phyloP scores from a whole-genome alignment of 257 asterid genomes.

The Solanum appendiculatum region DNA sequence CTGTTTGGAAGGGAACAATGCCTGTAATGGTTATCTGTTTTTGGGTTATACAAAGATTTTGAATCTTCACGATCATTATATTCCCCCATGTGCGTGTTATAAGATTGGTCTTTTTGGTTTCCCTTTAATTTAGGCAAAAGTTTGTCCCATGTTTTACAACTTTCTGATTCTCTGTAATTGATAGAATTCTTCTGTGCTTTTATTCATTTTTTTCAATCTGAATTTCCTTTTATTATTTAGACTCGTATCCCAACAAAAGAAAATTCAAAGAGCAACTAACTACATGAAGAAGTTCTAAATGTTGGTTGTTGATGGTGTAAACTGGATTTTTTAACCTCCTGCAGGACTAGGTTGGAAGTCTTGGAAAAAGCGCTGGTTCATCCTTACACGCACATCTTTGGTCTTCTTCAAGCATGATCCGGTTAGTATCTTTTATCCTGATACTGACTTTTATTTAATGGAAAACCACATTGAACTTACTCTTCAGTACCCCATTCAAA shows the following conservation, averaged over 20 bases:
- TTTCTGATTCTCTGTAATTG: neutral
- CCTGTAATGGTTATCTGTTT: neutral
- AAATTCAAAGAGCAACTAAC: neutral
- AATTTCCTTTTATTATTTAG: neutral
- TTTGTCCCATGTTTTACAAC: neutral
- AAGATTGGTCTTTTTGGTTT: neutral
- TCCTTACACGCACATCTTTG: slow-evolving; percentile 94
- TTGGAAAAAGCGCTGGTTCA: slow-evolving; percentile 96
- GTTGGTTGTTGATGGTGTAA: neutral
- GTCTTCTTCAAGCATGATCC: slow-evolving; percentile 95
- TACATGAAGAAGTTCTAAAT: neutral
- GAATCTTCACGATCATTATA: neutral
- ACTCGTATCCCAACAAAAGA: neutral
- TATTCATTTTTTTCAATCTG: neutral
- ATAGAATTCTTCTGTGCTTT: neutral
- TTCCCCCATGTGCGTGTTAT: neutral
- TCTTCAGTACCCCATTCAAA: neutral
- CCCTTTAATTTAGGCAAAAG: neutral
- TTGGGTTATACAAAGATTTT: neutral
- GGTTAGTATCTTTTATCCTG: slow-evolving; percentile 36
- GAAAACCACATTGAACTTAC: neutral
- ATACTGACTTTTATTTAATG: neutral
- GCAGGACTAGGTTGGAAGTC: slow-evolving; percentile 97
- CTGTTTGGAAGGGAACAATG: neutral
- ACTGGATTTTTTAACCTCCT: neutral